phyloP scores from a whole-genome alignment of 1,139 yeast species.

The Lodderomyces margitis region DNA sequence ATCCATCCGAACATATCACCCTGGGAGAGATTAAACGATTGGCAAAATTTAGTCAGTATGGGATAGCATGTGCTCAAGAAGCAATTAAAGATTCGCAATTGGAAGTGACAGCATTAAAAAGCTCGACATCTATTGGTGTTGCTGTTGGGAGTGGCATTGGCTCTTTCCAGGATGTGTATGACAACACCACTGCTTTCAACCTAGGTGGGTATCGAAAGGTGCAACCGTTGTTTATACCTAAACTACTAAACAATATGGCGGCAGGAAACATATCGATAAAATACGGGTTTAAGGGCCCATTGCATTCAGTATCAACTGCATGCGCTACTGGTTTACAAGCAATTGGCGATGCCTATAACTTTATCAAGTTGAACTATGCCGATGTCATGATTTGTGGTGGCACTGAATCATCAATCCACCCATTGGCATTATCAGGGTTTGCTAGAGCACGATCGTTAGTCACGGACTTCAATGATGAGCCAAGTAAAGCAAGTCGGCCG shows the following conservation, averaged over 20 bases:
- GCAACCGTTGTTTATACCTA: constrained; percentile 86
- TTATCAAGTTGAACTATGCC: constrained; percentile 76
- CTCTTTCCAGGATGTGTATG: constrained; percentile 72
- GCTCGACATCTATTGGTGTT: constrained; percentile 51
- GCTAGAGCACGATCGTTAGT: constrained; percentile 84
- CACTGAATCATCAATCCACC: constrained; percentile 84
- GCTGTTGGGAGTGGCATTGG: constrained; percentile 95
- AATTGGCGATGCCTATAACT: constrained; percentile 87
- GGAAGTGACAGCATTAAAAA: not conserved
- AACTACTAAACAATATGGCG: constrained; percentile 86
- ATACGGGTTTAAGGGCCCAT: constrained; percentile 76
- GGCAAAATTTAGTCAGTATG: constrained; percentile 77
- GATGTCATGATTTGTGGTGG: constrained; percentile 93
- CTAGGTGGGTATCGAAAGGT: constrained; percentile 65
- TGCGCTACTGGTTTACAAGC: constrained; percentile 97
- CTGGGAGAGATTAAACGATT: constrained; percentile 53
- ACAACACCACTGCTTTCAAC: constrained; percentile 52
- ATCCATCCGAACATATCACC: constrained; percentile 43
- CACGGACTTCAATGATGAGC: constrained; percentile 59
- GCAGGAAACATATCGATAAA: constrained; percentile 86
- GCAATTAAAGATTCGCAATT: constrained; percentile 58
- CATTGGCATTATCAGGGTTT: constrained; percentile 86
- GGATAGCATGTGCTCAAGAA: constrained; percentile 71
- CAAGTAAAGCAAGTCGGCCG: constrained; percentile 75
- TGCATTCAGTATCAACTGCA: constrained; percentile 88